Evolutionary conservation across 2,329 filamentous ascomycete genomes (phyloP).

Genomic region (Mycosphaerella sp.): DNA sequence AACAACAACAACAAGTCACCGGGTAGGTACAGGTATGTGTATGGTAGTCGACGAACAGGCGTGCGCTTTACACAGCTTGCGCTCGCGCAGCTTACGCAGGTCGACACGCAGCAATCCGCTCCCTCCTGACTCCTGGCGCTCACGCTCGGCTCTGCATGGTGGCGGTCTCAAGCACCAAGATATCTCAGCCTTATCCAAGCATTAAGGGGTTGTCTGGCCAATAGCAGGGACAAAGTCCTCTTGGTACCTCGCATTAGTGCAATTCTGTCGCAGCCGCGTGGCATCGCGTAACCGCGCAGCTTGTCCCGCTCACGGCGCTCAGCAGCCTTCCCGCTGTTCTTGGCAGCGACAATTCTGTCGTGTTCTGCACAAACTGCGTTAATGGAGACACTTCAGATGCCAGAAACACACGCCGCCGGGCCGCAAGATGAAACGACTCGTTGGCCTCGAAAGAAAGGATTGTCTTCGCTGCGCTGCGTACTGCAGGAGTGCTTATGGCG

Average conservation of each 20-base stretch:
- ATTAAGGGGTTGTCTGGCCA: neutral
- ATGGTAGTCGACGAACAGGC: too few species aligned
- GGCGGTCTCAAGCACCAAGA: neutral
- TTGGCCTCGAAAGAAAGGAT: neutral
- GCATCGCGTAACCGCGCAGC: too few species aligned
- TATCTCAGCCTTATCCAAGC: neutral
- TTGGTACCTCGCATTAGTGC: neutral
- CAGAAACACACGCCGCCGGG: neutral
- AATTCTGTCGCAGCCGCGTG: neutral
- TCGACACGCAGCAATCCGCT: neutral
- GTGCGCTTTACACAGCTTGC: too few species aligned
- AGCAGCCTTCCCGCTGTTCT: neutral
- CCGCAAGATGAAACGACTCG: constrained; percentile 6
- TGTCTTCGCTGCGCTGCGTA: neutral
- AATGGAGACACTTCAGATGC: neutral
- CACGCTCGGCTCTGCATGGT: neutral
- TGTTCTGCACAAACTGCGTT: neutral
- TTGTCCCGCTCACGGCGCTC: too few species aligned
- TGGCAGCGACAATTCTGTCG: neutral
- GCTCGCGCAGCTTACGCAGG: too few species aligned
- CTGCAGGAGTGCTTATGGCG: neutral
- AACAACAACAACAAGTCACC: too few species aligned
- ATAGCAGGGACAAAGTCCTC: neutral
- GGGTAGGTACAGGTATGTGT: too few species aligned
- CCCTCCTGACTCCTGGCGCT: neutral